Percentiles rank a stretch among this genome's conserved stretches.
phyloP scores from a whole-genome alignment of 352 stramenopile species.

The Pythium aristosporum region DNA sequence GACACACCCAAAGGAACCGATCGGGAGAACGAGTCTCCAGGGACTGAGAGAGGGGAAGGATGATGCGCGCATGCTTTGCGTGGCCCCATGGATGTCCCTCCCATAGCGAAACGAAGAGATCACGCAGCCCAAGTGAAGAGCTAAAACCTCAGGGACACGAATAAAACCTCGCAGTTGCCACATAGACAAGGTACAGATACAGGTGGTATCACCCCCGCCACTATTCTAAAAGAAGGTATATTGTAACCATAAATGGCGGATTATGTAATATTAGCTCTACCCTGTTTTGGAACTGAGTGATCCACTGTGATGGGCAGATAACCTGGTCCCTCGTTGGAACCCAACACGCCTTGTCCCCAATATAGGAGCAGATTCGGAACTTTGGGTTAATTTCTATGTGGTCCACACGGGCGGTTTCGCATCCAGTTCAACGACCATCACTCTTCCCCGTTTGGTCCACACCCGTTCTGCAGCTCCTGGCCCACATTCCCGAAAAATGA shows the following conservation, averaged over 20 bases:
- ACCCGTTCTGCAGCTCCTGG: background rate
- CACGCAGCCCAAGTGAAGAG: background rate
- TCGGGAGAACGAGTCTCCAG: background rate
- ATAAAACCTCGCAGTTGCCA: background rate
- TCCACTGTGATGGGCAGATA: background rate
- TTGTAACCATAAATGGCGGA: background rate
- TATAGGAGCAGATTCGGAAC: background rate
- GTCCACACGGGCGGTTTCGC: constrained; percentile 16
- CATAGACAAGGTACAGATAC: constrained; percentile 3
- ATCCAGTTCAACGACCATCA: constrained; percentile 19
- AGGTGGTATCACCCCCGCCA: background rate
- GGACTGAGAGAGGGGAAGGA: background rate
- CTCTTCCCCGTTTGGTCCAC: background rate
- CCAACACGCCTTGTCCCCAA: background rate
- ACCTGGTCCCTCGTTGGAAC: constrained; percentile 8
- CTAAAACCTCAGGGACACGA: background rate
- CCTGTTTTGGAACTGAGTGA: background rate
- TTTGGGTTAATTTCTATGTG: background rate
- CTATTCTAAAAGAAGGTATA: background rate
- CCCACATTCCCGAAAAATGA: background rate
- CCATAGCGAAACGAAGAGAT: background rate
- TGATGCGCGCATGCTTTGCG: background rate
- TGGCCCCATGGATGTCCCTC: background rate
- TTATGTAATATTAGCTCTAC: background rate
- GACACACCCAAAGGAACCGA: background rate